Evolutionary conservation across 345 rosid species (phyloP).

Genomic region (Boechera divaricarpa): DNA sequence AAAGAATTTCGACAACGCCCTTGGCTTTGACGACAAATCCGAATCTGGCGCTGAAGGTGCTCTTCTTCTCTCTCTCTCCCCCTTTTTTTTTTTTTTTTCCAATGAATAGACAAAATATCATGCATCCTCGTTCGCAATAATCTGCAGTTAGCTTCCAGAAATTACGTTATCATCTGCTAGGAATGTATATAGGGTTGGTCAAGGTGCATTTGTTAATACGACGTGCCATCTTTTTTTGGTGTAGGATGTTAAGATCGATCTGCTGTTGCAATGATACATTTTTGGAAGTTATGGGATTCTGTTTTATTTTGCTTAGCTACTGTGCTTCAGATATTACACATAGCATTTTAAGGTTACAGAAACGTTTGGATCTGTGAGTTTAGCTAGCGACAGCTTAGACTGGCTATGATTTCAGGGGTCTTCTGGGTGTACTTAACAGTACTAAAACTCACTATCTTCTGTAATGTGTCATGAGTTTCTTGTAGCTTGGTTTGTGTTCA

Average conservation of each 20-base stretch:
- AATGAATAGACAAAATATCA: not conserved
- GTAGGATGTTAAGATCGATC: slow-evolving; percentile 6
- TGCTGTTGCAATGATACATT: slow-evolving; percentile 25
- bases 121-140: not conserved
- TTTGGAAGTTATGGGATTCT: slow-evolving; percentile 13
- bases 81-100: not conserved
- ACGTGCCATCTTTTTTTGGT: not conserved
- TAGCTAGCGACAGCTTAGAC: slow-evolving; percentile 11
- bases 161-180: not conserved
- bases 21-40: slow-evolving; percentile 87
- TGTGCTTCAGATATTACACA: slow-evolving; percentile 18
- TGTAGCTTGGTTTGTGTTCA: slow-evolving; percentile 20
- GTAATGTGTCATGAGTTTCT: not conserved
- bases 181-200: not conserved
- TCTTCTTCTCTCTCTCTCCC: slow-evolving; percentile 9
- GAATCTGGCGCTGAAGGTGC: slow-evolving; percentile 64
- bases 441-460: not conserved
- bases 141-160: not conserved
- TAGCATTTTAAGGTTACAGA: slow-evolving; percentile 1
- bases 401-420: slow-evolving; percentile 14
- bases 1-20: slow-evolving; percentile 96
- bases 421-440: not conserved
- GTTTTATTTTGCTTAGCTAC: not conserved
- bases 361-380: slow-evolving; percentile 11
- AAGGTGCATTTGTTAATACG: slow-evolving; percentile 6